Base-by-base conservation (phyloP, 2,329 filamentous ascomycete genomes). In the Monosporascus sp. region DNA sequence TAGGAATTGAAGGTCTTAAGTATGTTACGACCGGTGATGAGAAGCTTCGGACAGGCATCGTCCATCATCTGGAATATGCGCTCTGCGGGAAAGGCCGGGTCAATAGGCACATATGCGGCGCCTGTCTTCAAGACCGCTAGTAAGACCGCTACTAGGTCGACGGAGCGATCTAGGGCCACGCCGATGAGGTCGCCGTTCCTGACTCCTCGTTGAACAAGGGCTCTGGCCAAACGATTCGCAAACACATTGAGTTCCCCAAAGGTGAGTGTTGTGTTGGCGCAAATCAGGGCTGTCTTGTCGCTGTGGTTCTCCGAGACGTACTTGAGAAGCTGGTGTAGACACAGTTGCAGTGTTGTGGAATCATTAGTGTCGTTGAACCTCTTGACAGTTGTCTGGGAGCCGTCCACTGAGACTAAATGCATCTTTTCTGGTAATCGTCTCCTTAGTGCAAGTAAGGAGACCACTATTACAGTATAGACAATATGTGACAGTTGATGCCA, bases 61-160 rank as follows among this genome's bases (percentile, higher is more conserved):
- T 63, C 58, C 37, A 65, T 52, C 54, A 67, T 65, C 18, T 62
- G 57, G 15, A 58, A 54, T 37, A 69, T 63, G 14, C 68, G 62
- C n/a, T 65, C 60, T 20, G 50, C 20, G 7, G 67, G 63, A 46
- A 66, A 60, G 20, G 55, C 54, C 14, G 62, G 62, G 51, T 69
- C 66, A 35, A 68, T 63, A 11, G 66, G 66, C 8, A 68, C 61
- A 52, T 67, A 70, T 14, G 64, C 60, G 20, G 65, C 67, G 17
- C 68, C 67, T 11, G 60, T 55, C 54, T 68, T 67, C 46, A 59
- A 40, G 4, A 66, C 57, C 1, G 63, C 65, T 41, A 68, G 43
- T 17, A 68, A 60, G 17, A 58, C 55, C 37, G 50, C 55, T 24
- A 64, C 54, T 7, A 65, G 58, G 28, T 64, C 51, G 40, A 61